Evolutionary conservation across 2,329 filamentous ascomycete genomes (phyloP), one percentile per base, ranked within the genome.

Genomic region (Diplodia sapinea): DNA sequence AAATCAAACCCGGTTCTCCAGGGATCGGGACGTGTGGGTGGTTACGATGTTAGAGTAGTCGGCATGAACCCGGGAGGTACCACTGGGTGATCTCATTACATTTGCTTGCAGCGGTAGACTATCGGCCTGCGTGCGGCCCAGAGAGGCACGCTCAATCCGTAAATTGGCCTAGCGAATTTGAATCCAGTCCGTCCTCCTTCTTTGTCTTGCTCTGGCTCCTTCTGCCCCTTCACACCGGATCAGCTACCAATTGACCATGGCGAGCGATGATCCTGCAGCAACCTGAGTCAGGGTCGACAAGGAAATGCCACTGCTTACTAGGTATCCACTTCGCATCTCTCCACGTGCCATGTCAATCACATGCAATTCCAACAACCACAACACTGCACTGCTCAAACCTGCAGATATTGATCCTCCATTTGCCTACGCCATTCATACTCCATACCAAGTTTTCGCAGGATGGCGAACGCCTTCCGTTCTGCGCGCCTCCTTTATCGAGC

Each of bases 401-500:
- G 15, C 17, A 38, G 20, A 23, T n/a, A 36, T 23, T 20, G 6
- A 29, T n/a, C 33, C 31, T 15, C 31, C 17, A 5, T 38, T 38
- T 15, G 29, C 15, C 33, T 33, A n/a, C 29, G 6, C 54, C 13
- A 31, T 57, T 9, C 33, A 15, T 11, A n/a, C 20, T 26, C 20
- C 17, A 17, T 40, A 33, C 20, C 15, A n/a, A 23, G 13, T 17
- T 23, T 20, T 12, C 54, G 6, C 26, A 8, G 20, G 33, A 61
- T 61, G 38, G 40, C 57, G 9, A 61, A 61, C 40, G 23, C 49
- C 12, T 64, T 64, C 61, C 47, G 50, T 13, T 64, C 61, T 1
- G 31, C 31, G 20, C 61, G 61, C 47, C 61, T 64, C 33, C 31
- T 64, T 52, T 64, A 64, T 31, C 61, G 61, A 9, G 29, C 61